Conservation (phyloP, 2,329 filamentous ascomycete genomes). For the Phaeosphaeriaceae sp. region DNA sequence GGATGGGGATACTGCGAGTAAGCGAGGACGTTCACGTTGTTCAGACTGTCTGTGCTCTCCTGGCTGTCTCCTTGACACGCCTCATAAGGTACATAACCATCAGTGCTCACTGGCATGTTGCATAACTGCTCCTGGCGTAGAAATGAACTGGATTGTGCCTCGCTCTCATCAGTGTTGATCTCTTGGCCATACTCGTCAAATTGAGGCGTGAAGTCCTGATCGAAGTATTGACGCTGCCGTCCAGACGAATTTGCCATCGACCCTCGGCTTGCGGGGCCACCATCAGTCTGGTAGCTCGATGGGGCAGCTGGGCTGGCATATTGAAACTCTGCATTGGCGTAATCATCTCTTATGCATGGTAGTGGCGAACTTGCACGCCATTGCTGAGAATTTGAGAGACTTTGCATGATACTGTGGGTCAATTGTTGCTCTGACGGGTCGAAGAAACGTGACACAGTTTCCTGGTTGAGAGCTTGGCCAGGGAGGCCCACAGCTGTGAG, state of each 20-base stretch:
- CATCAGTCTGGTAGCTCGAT: background rate
- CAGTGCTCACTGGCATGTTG: background rate
- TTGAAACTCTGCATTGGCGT: background rate
- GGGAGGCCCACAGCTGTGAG: background rate
- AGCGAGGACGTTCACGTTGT: background rate
- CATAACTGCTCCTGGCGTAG: background rate
- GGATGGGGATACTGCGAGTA: background rate
- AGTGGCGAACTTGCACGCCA: constrained; percentile 20
- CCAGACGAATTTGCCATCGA: background rate
- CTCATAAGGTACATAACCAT: too few relatives aligned
- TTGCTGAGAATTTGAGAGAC: constrained; percentile 9
- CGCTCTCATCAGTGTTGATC: background rate
- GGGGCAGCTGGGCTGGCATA: background rate
- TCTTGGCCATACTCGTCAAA: background rate
- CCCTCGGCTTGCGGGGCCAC: background rate
- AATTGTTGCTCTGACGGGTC: background rate
- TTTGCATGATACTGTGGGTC: constrained; percentile 5
- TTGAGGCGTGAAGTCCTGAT: background rate
- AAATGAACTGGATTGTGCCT: background rate
- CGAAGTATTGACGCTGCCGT: background rate
- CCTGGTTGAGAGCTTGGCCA: background rate
- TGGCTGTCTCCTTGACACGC: background rate
- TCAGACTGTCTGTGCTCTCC: background rate
- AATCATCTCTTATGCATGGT: constrained; percentile 15
- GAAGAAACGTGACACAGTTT: constrained; percentile 5